Conservation (phyloP, 2,329 filamentous ascomycete species). For the Akanthomyces lecanii region DNA sequence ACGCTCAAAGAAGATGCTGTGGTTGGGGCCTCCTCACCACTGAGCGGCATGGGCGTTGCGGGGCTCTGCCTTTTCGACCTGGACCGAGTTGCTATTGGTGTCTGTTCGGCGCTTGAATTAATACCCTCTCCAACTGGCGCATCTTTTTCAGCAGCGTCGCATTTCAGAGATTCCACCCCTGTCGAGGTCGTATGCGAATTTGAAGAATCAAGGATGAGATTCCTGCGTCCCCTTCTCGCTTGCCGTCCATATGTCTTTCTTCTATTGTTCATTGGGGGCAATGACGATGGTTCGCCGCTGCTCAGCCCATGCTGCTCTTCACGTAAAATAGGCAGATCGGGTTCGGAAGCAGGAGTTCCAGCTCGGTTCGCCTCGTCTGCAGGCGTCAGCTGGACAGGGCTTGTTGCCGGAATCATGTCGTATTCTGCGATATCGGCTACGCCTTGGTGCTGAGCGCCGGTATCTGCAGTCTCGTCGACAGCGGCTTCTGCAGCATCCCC, state of each 20-base stretch:
- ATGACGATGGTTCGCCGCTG: constrained; percentile 28
- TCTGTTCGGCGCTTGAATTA: not conserved
- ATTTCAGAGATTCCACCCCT: not conserved
- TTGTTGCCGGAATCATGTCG: constrained; percentile 38
- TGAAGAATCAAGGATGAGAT: constrained; percentile 30
- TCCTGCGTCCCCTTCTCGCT: constrained; percentile 21
- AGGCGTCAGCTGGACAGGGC: constrained; percentile 29
- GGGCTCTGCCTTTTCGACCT: constrained; percentile 1
- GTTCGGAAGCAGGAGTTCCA: constrained; percentile 25
- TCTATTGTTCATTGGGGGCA: constrained; percentile 21
- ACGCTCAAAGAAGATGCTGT: constrained; percentile 31
- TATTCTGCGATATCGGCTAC: constrained; percentile 24
- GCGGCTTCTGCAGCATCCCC: constrained; percentile 18
- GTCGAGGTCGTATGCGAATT: not conserved
- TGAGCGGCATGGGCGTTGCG: not conserved
- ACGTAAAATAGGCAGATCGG: constrained; percentile 32
- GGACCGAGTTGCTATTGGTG: constrained; percentile 8
- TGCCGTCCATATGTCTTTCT: constrained; percentile 23
- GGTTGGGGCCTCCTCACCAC: constrained; percentile 1
- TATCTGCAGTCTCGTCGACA: constrained; percentile 16
- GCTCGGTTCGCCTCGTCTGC: constrained; percentile 24
- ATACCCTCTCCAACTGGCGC: not conserved
- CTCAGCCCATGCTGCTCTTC: constrained; percentile 18
- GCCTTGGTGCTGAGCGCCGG: constrained; percentile 13
- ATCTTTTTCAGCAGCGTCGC: not conserved